A percentile compares a stretch with the other conserved stretches of the same genome.
Evolutionary conservation across 768 basidiomycete genomes (phyloP).

Genomic region (Mycena galericulata): DNA sequence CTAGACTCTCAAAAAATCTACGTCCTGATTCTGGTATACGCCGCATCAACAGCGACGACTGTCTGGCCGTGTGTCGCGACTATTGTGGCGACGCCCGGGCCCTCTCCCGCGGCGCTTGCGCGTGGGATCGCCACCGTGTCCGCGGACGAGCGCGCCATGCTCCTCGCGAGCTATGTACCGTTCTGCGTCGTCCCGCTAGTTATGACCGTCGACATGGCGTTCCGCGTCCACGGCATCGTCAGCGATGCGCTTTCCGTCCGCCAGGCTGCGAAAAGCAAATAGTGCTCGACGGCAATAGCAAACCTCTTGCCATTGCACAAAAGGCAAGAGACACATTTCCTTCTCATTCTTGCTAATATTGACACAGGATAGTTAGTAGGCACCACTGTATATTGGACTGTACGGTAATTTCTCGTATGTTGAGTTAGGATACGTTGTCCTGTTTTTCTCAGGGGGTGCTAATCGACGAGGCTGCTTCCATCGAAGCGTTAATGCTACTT

Average conservation of each 20-base stretch:
- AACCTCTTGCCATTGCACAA: too few species aligned
- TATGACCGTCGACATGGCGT: slow-evolving; percentile 81
- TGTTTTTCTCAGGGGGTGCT: too few species aligned
- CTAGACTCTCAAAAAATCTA: slow-evolving; percentile 66
- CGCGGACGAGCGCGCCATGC: slow-evolving; percentile 60
- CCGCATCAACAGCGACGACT: slow-evolving; percentile 82
- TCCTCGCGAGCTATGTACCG: slow-evolving; percentile 80
- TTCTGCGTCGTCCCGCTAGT: slow-evolving; percentile 78
- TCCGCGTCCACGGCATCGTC: slow-evolving; percentile 51
- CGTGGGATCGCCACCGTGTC: slow-evolving; percentile 55
- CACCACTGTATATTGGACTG: too few species aligned
- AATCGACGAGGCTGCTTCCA: too few species aligned
- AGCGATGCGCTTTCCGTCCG: slow-evolving; percentile 41
- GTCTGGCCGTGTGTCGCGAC: slow-evolving; percentile 77
- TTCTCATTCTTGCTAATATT: too few species aligned
- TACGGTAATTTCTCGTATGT: too few species aligned
- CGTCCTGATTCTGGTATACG: slow-evolving; percentile 77
- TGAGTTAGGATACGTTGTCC: too few species aligned
- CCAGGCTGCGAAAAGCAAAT: slow-evolving; percentile 46
- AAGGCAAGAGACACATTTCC: too few species aligned
- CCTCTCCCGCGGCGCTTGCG: slow-evolving; percentile 33
- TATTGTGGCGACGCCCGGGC: slow-evolving; percentile 66
- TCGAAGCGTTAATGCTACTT: too few species aligned
- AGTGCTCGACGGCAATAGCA: slow-evolving; percentile 24
- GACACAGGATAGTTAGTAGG: too few species aligned